phyloP scores from a whole-genome alignment of 441 rosid genomes.

The Cnidoscolus chayamansa region DNA sequence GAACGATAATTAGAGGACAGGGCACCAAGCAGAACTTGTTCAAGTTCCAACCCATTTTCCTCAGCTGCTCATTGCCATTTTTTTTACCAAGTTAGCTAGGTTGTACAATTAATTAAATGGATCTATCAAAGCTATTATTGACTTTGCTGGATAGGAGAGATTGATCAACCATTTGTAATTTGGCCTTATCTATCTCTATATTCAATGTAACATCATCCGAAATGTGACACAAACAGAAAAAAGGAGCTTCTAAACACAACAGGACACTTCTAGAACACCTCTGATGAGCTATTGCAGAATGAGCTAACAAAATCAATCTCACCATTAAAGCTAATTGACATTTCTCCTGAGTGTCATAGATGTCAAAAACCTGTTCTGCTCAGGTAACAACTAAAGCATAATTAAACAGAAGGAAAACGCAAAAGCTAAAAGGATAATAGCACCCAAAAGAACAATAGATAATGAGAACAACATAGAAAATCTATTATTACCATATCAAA shows the following conservation, averaged over 20 bases:
- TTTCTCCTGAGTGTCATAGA: not conserved
- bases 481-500: slow-evolving; percentile 29
- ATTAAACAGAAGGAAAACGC: slow-evolving; percentile 4
- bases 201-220: not conserved
- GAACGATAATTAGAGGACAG: not conserved
- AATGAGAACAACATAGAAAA: slow-evolving; percentile 16
- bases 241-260: not conserved
- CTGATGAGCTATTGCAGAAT: not conserved
- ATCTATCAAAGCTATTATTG: not conserved
- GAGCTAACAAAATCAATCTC: not conserved
- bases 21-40: not conserved
- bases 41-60: not conserved
- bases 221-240: not conserved
- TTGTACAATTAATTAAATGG: not conserved
- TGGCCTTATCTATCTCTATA: not conserved
- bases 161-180: not conserved
- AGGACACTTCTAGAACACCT: not conserved
- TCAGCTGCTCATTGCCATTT: not conserved
- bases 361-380: slow-evolving; percentile 1
- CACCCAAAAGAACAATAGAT: slow-evolving; percentile 6
- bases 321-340: not conserved
- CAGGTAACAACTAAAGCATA: slow-evolving; percentile 9
- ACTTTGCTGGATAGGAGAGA: not conserved
- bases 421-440: slow-evolving; percentile 10
- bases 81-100: not conserved